phyloP scores from a whole-genome alignment of 495 filamentous ascomycete species.

The Parathielavia appendiculata region DNA sequence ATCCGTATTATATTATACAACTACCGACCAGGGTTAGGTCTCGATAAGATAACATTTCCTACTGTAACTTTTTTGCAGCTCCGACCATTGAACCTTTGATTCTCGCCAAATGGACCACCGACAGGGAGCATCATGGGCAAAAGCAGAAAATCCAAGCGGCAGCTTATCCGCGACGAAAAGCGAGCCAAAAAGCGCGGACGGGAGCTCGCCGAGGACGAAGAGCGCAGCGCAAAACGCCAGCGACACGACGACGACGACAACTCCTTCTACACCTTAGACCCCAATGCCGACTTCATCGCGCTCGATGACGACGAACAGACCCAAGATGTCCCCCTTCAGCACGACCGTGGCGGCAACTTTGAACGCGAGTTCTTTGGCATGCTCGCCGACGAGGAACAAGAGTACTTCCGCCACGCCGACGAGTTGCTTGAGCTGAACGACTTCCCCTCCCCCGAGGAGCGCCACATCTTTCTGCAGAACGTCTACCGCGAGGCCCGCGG shows the following conservation, averaged over 20 bases:
- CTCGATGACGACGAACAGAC: constrained; percentile 24
- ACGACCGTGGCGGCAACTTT: constrained; percentile 23
- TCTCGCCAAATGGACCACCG: not conserved
- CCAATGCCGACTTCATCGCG: constrained; percentile 29
- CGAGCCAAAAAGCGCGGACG: constrained; percentile 39
- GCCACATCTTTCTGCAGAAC: constrained; percentile 72
- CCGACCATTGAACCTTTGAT: not conserved
- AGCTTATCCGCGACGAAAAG: constrained; percentile 45
- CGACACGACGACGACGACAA: constrained; percentile 28
- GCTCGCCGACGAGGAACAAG: constrained; percentile 82
- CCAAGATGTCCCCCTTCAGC: constrained; percentile 18
- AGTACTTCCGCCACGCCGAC: constrained; percentile 87
- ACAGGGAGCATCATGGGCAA: constrained; percentile 29
- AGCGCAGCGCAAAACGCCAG: constrained; percentile 35
- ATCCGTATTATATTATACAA: no score
- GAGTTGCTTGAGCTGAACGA: constrained; percentile 83
- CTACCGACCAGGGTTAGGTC: not conserved
- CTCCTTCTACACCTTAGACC: constrained; percentile 10
- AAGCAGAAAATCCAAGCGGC: constrained; percentile 39
- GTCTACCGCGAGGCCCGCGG: constrained; percentile 80
- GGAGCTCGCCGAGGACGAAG: constrained; percentile 30
- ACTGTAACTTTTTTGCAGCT: not conserved
- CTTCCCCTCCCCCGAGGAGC: constrained; percentile 73
- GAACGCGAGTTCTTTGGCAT: constrained; percentile 76
- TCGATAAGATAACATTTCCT: constrained; percentile 20